Base-by-base conservation (phyloP, 441 rosid species). In the Flueggea neowawraea region DNA sequence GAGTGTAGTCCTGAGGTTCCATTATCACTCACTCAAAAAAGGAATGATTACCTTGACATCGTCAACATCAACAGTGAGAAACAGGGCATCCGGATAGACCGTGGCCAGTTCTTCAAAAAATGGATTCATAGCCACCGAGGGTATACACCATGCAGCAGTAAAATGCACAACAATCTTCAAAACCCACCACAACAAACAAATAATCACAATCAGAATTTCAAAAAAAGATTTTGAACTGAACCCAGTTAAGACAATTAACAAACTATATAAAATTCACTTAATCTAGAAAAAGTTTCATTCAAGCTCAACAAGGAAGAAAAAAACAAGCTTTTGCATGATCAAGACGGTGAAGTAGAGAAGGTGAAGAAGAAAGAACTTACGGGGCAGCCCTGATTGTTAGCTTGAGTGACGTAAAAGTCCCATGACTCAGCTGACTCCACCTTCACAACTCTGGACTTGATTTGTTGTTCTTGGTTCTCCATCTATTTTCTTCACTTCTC, bases 101-200 rank as follows among this genome's bases (percentile, higher is more conserved):
- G 82, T 74, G 2, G 98, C 88, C 59, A 90, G 62, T 57, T 90
- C 96, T 73, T 88, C 91, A 53, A 89, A 84, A 62, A 76, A 66
- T 0, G 90, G 87, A 58, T 82, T 91, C 99, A 95, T 91, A 22
- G 73, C 93, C 79, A 90, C 89, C 10, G 99, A 95, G 56, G 97
- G 99, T 63, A 87, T 69, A 59, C 98, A 95, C 99, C 99, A 91
- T 47, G 87, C 61, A 58, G 99, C 97, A 54, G 95, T 83, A 58
- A 94, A 94, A 79, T 94, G 95, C 36, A 78, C 90, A 77, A 86
- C 78, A 60, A 87, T 63, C 97, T 89, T 79, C 61, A 75, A 72
- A 48, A 56, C 15, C 32, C 50, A 33, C 43, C 54, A n/a, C 1
- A 61, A 47, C 4, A 17, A 61, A 31, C 57, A 32, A 55, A 52